Percentiles rank a stretch among this genome's conserved stretches.
Conservation (phyloP, 495 filamentous ascomycete species). For the Alectoria sarmentosa region DNA sequence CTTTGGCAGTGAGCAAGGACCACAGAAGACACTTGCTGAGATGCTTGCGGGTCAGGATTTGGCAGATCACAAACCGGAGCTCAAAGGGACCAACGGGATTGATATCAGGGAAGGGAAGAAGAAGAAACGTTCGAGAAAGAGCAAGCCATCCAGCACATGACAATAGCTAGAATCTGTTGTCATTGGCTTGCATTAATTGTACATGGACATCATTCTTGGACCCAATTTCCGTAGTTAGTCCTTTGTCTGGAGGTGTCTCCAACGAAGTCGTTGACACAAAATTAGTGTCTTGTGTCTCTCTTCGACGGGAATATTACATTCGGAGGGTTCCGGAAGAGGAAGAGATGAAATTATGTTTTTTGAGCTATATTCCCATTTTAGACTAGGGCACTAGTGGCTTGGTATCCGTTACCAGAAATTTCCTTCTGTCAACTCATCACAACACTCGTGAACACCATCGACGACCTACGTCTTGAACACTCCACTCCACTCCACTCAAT, state of each 20-base stretch:
- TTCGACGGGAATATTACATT: neutral
- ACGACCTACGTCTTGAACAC: constrained; percentile 13
- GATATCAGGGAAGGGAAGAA: constrained; percentile 42
- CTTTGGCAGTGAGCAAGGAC: constrained; percentile 70
- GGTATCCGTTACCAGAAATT: constrained; percentile 19
- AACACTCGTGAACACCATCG: constrained; percentile 10
- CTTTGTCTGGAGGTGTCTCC: neutral
- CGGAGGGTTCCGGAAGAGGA: constrained; percentile 6
- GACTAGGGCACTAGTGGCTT: constrained; percentile 11
- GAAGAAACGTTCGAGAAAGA: constrained; percentile 46
- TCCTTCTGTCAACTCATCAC: constrained; percentile 32
- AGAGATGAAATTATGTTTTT: neutral
- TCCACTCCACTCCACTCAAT: constrained; percentile 24
- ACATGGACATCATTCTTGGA: neutral
- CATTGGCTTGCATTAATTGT: neutral
- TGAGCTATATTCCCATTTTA: neutral
- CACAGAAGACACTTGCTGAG: constrained; percentile 32
- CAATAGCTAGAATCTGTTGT: neutral
- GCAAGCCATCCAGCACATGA: constrained; percentile 22
- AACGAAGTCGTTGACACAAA: neutral
- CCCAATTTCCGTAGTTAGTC: neutral
- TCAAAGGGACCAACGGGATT: constrained; percentile 27
- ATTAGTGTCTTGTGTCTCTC: too few relatives aligned
- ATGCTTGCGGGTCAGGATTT: constrained; percentile 14
- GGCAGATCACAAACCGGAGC: neutral